These are phyloP conservation scores for Agapanthus africanus DNA, from an alignment of 106 monocot genomes.

Conservation along the genomic window DNA sequence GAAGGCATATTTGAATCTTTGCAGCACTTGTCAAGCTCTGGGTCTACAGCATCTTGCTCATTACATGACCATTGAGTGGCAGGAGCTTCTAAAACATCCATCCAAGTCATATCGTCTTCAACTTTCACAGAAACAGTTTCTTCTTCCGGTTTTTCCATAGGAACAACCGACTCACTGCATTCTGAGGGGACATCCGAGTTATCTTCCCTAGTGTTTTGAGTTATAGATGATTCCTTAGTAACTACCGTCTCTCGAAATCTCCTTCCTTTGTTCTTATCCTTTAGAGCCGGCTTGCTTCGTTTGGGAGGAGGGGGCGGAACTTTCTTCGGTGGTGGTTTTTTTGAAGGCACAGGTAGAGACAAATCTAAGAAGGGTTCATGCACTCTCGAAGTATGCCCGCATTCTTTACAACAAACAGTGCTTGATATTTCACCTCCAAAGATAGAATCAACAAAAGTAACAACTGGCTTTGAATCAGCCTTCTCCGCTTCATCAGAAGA, in stretches of 20 bases:
- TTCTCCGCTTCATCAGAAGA: slow-evolving; percentile 18
- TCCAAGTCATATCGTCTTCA: slow-evolving; percentile 22
- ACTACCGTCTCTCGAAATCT: slow-evolving; percentile 2
- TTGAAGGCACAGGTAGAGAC: slow-evolving; percentile 76
- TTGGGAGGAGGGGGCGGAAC: slow-evolving; percentile 8
- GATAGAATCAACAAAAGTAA: slow-evolving; percentile 57
- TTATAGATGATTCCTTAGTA: neutral
- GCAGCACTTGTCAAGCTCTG: neutral
- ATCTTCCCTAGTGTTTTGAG: neutral
- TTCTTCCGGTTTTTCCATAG: slow-evolving; percentile 6
- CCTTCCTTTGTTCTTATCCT: slow-evolving; percentile 15
- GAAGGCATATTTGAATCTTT: slow-evolving; percentile 15
- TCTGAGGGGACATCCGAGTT: slow-evolving; percentile 10
- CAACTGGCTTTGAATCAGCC: neutral
- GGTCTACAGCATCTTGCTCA: slow-evolving; percentile 2
- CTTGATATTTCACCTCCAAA: slow-evolving; percentile 73
- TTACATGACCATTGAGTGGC: too few species aligned
- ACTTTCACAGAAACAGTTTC: neutral
- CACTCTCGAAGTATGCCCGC: slow-evolving; percentile 59
- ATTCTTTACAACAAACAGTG: slow-evolving; percentile 53
- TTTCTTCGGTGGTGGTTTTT: slow-evolving; percentile 29
- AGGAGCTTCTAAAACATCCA: slow-evolving; percentile 42
- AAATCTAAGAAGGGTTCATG: slow-evolving; percentile 77
- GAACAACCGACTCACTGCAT: slow-evolving; percentile 13
- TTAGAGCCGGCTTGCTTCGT: slow-evolving; percentile 19